Evolutionary conservation across 352 stramenopile genomes (phyloP), one percentile per base, ranked within the genome.

Genomic region (Pythium pectinolyticum): DNA sequence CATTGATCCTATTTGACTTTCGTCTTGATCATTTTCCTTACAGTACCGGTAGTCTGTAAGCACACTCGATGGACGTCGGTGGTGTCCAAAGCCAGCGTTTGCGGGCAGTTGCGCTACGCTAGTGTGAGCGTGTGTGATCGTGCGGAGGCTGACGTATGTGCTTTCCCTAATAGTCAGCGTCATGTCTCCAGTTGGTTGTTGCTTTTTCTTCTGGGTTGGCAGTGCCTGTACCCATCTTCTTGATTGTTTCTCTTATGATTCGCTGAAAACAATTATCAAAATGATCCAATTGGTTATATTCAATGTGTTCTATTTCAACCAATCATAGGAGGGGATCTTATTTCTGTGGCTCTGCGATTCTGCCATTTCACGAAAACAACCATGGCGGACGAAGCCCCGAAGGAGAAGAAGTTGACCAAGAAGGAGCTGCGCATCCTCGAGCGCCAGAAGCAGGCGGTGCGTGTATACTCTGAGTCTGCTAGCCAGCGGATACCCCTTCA

Each of bases 371-470:
- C 49, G 41, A 67, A 52, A 31, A 51, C 46, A 47, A 70, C 57
- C 53, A 73, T 73, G 71, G 71, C 61, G 17, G 63, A 72, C 71
- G 63, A 65, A 34, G 76, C 73, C 49, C 80, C 78, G 24, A 92
- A 82, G 69, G 73, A 80, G 63, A 86, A 95, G 79, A 92, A 95
- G 67, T 73, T 95, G 40, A 95, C 86, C 14, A 95, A 95, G 81
- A 95, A 95, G 80, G 86, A 95, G 70, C 76, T 95, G 71, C 86
- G 86, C 74, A 90, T 94, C 61, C 82, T 95, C 12, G 86, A 94
- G 74, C 80, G 84, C 63, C 86, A 95, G 74, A 90, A 90, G 82
- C 73, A 78, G 8, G 80, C 84, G 28, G 83, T 90, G 58, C 57
- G 75, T 73, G 20, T 8, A 19, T 8, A 30, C 11, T 2, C 15